Base-by-base conservation (phyloP, 208 protist genomes). In the Crithidia bombi region DNA sequence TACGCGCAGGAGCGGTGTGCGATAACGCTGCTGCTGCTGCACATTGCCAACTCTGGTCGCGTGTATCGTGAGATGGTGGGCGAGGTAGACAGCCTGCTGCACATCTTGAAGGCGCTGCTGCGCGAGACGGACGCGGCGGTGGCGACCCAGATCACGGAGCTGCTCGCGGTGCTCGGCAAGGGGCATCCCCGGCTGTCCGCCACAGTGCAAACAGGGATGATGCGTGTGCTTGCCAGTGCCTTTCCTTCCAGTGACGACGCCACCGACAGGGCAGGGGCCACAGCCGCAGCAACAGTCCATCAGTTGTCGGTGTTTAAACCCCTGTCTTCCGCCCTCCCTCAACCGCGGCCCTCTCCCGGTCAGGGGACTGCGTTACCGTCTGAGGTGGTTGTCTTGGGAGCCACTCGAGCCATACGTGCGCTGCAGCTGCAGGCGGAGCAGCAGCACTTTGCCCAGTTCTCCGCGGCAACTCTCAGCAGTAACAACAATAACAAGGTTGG, bases 1-100 rank as follows among this genome's bases (percentile, higher is more conserved):
- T 43, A 75, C 5, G 49, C 61, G 11, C 77, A 83, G 11, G 90
- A 95, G 57, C 82, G 86, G 7, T 44, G 66, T 11, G 78, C 79
- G 32, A 82, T 84, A 21, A 59, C 86, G 38, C 67, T 86, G 43
- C 75, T 97, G 56, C 78, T 97, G 23, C 57, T 95, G 46, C 87
- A 88, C 73, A 81, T 94, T 32, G 82, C 81, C 30, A 95, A 97
- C 70, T 81, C 85, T 6, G 92, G 92, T 28, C 82, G 92, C 6
- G 89, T 95, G 21, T 97, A 95, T 62, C 81, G 92, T 6, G 92
- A 97, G 75, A 91, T 97, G 88, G 77, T 97, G 17, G 89, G 86
- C 49, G 89, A 94, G 39, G 80, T 79, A 55, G 78, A 85, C 23
- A 86, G 86, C 41, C 52, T 93, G 32, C 26, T 82, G 12, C 58